A percentile compares a stretch with the other conserved stretches of the same genome.
These are phyloP conservation scores for Rhododendron ovatum DNA, from an alignment of 148 eudicot species.

Conservation along the genomic window DNA sequence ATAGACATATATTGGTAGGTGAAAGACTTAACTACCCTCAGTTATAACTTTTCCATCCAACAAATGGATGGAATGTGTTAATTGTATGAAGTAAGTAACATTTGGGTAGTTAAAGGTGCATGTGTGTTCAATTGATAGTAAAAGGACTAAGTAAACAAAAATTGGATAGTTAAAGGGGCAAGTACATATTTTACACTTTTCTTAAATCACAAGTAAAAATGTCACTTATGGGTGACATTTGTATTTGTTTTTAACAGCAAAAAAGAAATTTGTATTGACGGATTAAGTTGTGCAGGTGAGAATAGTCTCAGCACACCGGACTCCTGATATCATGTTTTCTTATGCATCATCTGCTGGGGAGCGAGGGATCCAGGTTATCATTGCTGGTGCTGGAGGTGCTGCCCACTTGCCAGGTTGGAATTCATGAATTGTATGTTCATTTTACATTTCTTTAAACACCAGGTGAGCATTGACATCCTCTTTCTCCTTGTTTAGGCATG, in stretches of 20 bases:
- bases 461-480: slow-evolving; percentile 3
- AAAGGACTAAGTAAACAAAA: no score
- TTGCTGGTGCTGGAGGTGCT: slow-evolving; percentile 99
- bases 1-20: no score
- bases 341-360: slow-evolving; percentile 2
- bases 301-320: slow-evolving; percentile 5
- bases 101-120: no score
- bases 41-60: no score
- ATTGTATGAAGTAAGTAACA: no score
- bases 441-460: background rate
- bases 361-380: slow-evolving; percentile 80
- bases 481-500: slow-evolving; percentile 56
- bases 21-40: no score
- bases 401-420: slow-evolving; percentile 93
- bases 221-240: background rate
- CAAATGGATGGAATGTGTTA: no score
- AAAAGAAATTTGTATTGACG: slow-evolving; percentile 30
- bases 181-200: background rate
- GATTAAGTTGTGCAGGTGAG: slow-evolving; percentile 48
- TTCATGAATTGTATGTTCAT: background rate
- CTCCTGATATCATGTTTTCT: slow-evolving; percentile 1
- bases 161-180: no score
- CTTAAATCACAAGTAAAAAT: background rate
- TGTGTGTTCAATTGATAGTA: no score
- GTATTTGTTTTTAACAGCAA: no score